Evolutionary conservation across 495 filamentous ascomycete species (phyloP), one percentile per base, ranked within the genome.

Genomic region (Hypoxylon perforatum): DNA sequence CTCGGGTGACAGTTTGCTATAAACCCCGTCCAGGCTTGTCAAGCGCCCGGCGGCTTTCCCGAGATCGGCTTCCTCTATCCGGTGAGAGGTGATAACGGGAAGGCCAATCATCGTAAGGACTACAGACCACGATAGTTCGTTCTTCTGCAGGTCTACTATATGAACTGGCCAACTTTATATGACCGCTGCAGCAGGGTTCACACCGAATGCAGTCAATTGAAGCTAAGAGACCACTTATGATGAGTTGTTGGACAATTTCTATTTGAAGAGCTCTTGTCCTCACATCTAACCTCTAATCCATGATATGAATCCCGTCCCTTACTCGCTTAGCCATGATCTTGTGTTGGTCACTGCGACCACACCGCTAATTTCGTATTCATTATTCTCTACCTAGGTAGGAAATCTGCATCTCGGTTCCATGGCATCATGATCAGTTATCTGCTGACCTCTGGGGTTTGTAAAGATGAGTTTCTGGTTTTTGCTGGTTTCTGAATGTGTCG

Each of bases 1-100:
- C 11, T 10, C 30, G 7, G 30, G 2, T 33, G 30, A 33, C n/a
- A n/a, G 30, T 33, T 33, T 33, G 30, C 4, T 33, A 33, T 33
- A 28, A 3, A 28, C 25, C n/a, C 39, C n/a, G 10, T 28, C 30
- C 7, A 4, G 30, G 3, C 28, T 4, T 54, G 23, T 50, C 51
- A 42, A 56, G 48, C 51, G 15, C 52, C 30, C 30, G 51, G 36
- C 57, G 41, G 50, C 44, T 47, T 45, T 55, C 33, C 57, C 66
- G 56, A 52, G 60, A 69, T 64, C 45, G 56, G 60, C 60, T 57
- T 22, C 44, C 8, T 4, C 50, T 14, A 8, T 57, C 65, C 65
- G 48, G 51, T 46, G n/a, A 50, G 18, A 44, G 36, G 17, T 23
- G 22, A 54, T 25, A 52, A 17, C 17, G 5, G 44, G 39, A 52